Conservation (phyloP, 202 grass and related monocot genomes). For the Brachypodium distachyon region DNA sequence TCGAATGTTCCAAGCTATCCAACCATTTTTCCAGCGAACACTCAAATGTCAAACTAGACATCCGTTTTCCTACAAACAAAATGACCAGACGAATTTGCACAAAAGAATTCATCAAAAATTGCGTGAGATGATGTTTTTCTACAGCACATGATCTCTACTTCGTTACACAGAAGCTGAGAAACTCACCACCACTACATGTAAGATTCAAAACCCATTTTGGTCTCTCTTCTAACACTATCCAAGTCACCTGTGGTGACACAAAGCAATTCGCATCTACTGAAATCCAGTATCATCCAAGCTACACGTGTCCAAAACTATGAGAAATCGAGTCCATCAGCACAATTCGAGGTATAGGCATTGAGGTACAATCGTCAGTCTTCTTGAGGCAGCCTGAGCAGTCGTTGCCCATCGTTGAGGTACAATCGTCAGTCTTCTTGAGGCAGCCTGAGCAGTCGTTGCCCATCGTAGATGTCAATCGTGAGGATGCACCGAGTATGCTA, state of each 20-base stretch:
- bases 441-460: neutral
- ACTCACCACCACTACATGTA: neutral
- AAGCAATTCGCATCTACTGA: neutral
- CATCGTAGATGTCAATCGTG: neutral
- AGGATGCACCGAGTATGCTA: constrained; percentile 1
- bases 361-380: neutral
- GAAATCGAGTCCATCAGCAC: neutral
- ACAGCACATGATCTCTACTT: constrained; percentile 16
- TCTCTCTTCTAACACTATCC: neutral
- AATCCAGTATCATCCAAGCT: neutral
- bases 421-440: neutral
- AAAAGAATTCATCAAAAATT: constrained; percentile 38
- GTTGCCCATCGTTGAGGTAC: neutral
- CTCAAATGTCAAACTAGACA: too few species aligned
- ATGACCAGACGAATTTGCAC: neutral
- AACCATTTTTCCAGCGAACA: too few species aligned
- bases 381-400: neutral
- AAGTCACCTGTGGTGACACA: neutral
- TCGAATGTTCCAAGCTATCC: too few species aligned
- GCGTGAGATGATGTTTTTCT: neutral
- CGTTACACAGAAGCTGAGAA: neutral
- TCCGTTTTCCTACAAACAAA: neutral
- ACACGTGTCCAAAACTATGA: neutral
- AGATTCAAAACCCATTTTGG: neutral
- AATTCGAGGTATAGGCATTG: neutral